Evolutionary conservation across 495 filamentous ascomycete genomes (phyloP).

Genomic region (Annulohypoxylon moriforme): DNA sequence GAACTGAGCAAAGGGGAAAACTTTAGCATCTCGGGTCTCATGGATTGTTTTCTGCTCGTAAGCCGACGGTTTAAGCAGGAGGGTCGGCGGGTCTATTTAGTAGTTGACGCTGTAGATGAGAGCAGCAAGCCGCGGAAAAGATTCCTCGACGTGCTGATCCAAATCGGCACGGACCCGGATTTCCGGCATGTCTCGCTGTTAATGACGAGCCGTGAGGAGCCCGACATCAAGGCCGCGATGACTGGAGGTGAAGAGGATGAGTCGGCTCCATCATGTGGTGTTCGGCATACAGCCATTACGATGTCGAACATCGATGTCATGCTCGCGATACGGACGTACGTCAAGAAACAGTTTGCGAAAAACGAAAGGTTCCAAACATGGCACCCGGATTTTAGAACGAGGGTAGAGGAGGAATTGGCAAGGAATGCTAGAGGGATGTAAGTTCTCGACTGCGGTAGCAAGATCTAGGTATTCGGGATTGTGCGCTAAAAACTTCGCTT

Average conservation of each 20-base stretch:
- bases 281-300: conserved; percentile 36
- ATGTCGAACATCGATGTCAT: conserved; percentile 52
- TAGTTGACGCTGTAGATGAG: conserved; percentile 41
- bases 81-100: conserved; percentile 23
- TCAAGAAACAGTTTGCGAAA: conserved; percentile 35
- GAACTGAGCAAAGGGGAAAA: background rate
- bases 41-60: conserved; percentile 27
- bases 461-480: background rate
- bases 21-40: conserved; percentile 23
- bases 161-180: conserved; percentile 43
- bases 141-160: conserved; percentile 27
- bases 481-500: conserved; percentile 7
- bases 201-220: conserved; percentile 56
- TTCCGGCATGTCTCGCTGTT: conserved; percentile 54
- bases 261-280: too few relatives aligned
- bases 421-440: conserved; percentile 55
- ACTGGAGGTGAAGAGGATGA: conserved; percentile 21
- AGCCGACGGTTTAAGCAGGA: conserved; percentile 5
- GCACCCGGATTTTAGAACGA: conserved; percentile 29
- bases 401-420: conserved; percentile 46
- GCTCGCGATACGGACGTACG: conserved; percentile 50
- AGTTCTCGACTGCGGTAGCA: conserved; percentile 20
- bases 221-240: conserved; percentile 51
- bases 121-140: conserved; percentile 29
- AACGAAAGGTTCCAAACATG: conserved; percentile 42